Conservation (phyloP, 352 stramenopile genomes). For the Ophiocytium majus region DNA sequence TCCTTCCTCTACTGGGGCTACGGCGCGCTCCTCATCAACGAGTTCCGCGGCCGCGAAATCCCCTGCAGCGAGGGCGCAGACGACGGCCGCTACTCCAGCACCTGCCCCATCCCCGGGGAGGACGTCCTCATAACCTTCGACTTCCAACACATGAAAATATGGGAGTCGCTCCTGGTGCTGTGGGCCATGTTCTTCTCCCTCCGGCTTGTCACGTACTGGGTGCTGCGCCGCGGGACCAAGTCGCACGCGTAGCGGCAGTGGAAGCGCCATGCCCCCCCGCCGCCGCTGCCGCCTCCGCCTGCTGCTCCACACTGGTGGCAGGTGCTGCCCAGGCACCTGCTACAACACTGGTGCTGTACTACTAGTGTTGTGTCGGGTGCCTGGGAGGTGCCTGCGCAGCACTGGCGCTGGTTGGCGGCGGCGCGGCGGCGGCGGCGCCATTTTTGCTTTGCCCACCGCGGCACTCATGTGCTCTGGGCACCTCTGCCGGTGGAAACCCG, state of each 20-base stretch:
- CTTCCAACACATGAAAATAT: constrained; percentile 20
- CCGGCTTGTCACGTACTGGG: not conserved
- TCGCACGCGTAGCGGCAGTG: not conserved
- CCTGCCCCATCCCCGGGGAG: constrained; percentile 21
- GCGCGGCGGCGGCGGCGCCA: too few relatives aligned
- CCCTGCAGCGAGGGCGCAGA: constrained; percentile 21
- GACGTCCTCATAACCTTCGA: constrained; percentile 27
- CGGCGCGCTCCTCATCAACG: constrained; percentile 49
- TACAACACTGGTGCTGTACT: too few relatives aligned
- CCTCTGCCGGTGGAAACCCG: too few relatives aligned
- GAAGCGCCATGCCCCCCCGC: too few relatives aligned
- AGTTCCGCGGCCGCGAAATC: constrained; percentile 28
- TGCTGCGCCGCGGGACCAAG: constrained; percentile 8
- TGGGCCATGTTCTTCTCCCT: constrained; percentile 19
- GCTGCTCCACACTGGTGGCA: too few relatives aligned
- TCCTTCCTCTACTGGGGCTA: constrained; percentile 55
- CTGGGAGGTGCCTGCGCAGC: too few relatives aligned
- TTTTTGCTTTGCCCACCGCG: too few relatives aligned
- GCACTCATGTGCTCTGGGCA: too few relatives aligned
- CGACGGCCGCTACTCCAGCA: not conserved
- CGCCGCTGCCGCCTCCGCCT: too few relatives aligned
- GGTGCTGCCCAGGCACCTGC: too few relatives aligned
- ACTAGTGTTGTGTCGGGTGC: too few relatives aligned
- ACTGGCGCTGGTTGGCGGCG: too few relatives aligned
- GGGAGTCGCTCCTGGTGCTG: not conserved